Base-by-base conservation (phyloP, 345 rosid genomes). In the Pistacia vera region DNA sequence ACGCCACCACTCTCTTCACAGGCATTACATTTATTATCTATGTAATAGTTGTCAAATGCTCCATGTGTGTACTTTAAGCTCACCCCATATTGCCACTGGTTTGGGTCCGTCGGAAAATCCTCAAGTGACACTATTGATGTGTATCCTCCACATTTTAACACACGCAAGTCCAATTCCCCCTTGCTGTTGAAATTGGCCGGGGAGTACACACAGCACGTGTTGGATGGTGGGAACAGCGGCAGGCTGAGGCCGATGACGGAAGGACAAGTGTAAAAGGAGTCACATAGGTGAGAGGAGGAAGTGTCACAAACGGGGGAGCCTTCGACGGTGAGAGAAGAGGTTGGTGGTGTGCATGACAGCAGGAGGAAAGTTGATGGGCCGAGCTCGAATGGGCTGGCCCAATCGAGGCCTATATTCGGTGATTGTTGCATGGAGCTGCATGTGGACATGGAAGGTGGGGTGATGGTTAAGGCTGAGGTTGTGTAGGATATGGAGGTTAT, bases 131-230 rank as follows among this genome's bases (percentile, higher is more conserved):
- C 75, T 10, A 85, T 63, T 17, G 90, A 77, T 4, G 88, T 74
- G 59, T 80, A 87, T 60, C 88, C 88, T 6, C 7, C 51, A 33
- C 90, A 87, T 2, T 71, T 46, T 36, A 83, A 11, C 20, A 65
- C 60, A 0, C 17, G 79, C 30, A 87, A 75, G 82, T 85, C 86
- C 51, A 87, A 48, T 56, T 87, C 90, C 4, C 79, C 87, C 75
- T 80, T 76, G 9, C 81, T 3, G 68, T 87, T 71, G 10, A 87
- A 82, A 72, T 87, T 85, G 1, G 88, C 90, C 2, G 88, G 90
- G 8, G 87, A 83, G 75, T 87, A 87, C 38, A 87, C 88, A 74
- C 90, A 87, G 16, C 90, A 87, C 4, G 83, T 80, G 77, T 83
- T 66, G 3, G 83, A 68, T 0, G 90, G 88, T 1, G 90, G 79